Conservation (phyloP, 768 basidiomycete species). For the Rhizopogon roseolus region DNA sequence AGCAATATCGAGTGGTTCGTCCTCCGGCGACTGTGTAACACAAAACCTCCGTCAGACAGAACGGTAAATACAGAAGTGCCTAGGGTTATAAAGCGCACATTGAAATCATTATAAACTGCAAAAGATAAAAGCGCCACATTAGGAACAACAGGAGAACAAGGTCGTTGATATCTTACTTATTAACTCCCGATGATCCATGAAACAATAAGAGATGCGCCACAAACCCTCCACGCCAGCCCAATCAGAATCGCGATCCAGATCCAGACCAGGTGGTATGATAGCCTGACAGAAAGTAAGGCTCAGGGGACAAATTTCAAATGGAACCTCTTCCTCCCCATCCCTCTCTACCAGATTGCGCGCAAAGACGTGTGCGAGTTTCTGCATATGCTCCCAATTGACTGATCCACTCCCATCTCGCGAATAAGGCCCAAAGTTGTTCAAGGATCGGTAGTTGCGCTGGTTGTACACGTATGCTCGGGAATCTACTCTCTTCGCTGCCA, state of each 20-base stretch:
- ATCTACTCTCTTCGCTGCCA: constrained; percentile 24
- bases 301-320: constrained; percentile 34
- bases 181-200: constrained; percentile 64
- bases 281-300: constrained; percentile 53
- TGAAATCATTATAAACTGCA: constrained; percentile 46
- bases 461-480: constrained; percentile 59
- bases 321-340: constrained; percentile 23
- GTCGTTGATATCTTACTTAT: constrained; percentile 39
- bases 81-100: constrained; percentile 12
- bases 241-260: constrained; percentile 25
- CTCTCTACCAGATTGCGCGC: constrained; percentile 47
- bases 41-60: constrained; percentile 2
- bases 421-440: constrained; percentile 56
- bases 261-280: constrained; percentile 33
- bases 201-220: constrained; percentile 65
- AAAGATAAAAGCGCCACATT: not conserved
- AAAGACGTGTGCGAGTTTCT: constrained; percentile 51
- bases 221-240: constrained; percentile 43
- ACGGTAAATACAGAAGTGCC: not conserved
- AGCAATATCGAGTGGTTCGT: constrained; percentile 33
- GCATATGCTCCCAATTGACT: constrained; percentile 59
- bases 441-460: constrained; percentile 48
- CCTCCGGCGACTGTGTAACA: constrained; percentile 19
- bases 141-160: not conserved
- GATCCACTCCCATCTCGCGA: constrained; percentile 34